Conservation (phyloP, 2,329 filamentous ascomycete genomes). For the Cladosporium colombiae region DNA sequence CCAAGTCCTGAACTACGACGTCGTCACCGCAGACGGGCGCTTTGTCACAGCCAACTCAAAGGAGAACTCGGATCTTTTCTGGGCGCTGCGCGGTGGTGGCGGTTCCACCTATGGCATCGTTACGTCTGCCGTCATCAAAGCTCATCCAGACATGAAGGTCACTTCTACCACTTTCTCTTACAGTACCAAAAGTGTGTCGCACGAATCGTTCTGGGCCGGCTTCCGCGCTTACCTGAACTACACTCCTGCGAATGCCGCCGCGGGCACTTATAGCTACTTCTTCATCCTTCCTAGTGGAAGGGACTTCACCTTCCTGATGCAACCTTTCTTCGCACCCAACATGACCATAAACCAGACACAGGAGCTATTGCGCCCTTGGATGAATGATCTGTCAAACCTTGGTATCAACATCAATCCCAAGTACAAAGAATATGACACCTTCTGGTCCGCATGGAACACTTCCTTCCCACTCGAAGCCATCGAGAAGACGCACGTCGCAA, state of each 20-base stretch:
- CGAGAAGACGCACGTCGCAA: slow-evolving; percentile 13
- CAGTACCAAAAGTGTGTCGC: slow-evolving; percentile 31
- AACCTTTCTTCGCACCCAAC: slow-evolving; percentile 35
- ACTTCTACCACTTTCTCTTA: slow-evolving; percentile 21
- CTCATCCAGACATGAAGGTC: slow-evolving; percentile 21
- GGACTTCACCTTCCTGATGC: slow-evolving; percentile 34
- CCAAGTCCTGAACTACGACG: slow-evolving; percentile 24
- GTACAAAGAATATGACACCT: slow-evolving; percentile 15
- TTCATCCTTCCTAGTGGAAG: slow-evolving; percentile 13
- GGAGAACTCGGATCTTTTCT: slow-evolving; percentile 32
- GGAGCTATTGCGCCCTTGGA: slow-evolving; percentile 27
- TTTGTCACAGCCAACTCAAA: slow-evolving; percentile 15
- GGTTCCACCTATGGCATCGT: slow-evolving; percentile 33
- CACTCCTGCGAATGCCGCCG: slow-evolving; percentile 26
- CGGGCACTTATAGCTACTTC: slow-evolving; percentile 21
- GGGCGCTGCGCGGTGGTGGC: slow-evolving; percentile 41
- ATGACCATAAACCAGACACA: slow-evolving; percentile 15
- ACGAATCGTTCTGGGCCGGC: slow-evolving; percentile 30
- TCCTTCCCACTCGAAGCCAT: slow-evolving; percentile 22
- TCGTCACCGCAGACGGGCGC: slow-evolving; percentile 14
- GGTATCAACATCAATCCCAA: slow-evolving; percentile 7
- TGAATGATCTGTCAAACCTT: slow-evolving; percentile 10
- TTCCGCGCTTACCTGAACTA: slow-evolving; percentile 32
- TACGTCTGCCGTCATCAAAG: slow-evolving; percentile 22
- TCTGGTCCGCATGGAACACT: slow-evolving; percentile 22